phyloP scores from a whole-genome alignment of 331 rosid species.

The Cydonia oblonga region DNA sequence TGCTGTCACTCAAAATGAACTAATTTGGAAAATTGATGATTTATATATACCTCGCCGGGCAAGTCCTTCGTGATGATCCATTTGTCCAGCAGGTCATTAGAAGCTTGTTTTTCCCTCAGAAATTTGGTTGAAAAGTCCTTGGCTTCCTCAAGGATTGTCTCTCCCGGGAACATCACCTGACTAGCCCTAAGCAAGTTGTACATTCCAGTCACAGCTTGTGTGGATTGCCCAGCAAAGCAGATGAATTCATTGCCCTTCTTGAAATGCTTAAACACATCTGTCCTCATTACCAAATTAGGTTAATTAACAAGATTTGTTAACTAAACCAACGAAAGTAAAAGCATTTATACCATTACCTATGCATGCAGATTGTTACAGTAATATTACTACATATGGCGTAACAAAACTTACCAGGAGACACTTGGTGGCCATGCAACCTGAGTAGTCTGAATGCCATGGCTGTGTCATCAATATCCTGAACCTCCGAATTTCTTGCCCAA shows the following conservation, averaged over 20 bases:
- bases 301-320: neutral
- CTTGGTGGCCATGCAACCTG: slow-evolving; percentile 54
- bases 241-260: slow-evolving; percentile 67
- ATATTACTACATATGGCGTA: no score
- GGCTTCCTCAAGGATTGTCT: slow-evolving; percentile 61
- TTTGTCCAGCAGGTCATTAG: slow-evolving; percentile 59
- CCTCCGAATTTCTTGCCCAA: slow-evolving; percentile 67
- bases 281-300: neutral
- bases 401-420: slow-evolving; percentile 44
- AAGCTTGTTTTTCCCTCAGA: slow-evolving; percentile 41
- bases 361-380: no score
- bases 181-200: slow-evolving; percentile 54
- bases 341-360: no score
- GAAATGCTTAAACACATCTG: slow-evolving; percentile 73
- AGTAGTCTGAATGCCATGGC: slow-evolving; percentile 84
- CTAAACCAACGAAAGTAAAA: neutral
- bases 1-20: neutral
- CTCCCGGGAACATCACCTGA: slow-evolving; percentile 59
- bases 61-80: slow-evolving; percentile 80
- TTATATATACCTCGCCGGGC: slow-evolving; percentile 53
- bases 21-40: neutral
- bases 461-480: slow-evolving; percentile 77
- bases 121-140: slow-evolving; percentile 43
- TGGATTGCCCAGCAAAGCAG: slow-evolving; percentile 60
- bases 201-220: slow-evolving; percentile 78